phyloP scores from a whole-genome alignment of 495 filamentous ascomycete genomes.

The Daldinia grandis region DNA sequence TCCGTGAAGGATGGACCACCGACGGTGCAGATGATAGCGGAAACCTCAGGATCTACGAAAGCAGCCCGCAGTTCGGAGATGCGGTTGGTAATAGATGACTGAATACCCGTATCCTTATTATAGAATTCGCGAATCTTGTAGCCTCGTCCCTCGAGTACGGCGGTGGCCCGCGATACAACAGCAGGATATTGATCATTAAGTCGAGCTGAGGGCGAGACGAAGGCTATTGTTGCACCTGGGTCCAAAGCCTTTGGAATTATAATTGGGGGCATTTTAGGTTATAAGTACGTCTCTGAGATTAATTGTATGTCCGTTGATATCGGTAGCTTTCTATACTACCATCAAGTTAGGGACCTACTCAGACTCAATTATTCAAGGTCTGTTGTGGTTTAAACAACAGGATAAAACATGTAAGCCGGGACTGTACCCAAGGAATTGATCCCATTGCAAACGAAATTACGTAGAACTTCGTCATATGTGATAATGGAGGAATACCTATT shows the following conservation, averaged over 20 bases:
- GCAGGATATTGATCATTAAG: not conserved
- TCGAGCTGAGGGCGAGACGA: not conserved
- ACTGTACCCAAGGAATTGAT: too few relatives aligned
- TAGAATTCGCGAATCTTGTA: not conserved
- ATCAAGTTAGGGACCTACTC: too few relatives aligned
- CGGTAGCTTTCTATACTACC: too few relatives aligned
- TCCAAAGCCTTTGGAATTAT: not conserved
- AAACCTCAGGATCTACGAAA: not conserved
- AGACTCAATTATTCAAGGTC: too few relatives aligned
- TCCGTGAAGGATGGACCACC: not conserved
- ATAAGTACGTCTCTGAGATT: not conserved
- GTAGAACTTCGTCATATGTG: too few relatives aligned
- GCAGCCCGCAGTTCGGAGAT: not conserved
- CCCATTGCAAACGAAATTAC: too few relatives aligned
- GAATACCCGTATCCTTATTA: not conserved
- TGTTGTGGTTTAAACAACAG: too few relatives aligned
- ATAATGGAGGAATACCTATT: too few relatives aligned
- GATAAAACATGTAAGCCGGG: too few relatives aligned
- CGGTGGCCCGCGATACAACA: not conserved
- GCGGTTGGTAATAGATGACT: not conserved
- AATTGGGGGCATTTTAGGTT: not conserved
- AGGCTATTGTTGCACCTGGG: not conserved
- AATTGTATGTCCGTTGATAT: too few relatives aligned
- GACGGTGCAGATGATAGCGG: not conserved
- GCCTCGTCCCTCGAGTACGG: not conserved